Base-by-base conservation (phyloP, 306 rosid species). In the Parietaria judaica region DNA sequence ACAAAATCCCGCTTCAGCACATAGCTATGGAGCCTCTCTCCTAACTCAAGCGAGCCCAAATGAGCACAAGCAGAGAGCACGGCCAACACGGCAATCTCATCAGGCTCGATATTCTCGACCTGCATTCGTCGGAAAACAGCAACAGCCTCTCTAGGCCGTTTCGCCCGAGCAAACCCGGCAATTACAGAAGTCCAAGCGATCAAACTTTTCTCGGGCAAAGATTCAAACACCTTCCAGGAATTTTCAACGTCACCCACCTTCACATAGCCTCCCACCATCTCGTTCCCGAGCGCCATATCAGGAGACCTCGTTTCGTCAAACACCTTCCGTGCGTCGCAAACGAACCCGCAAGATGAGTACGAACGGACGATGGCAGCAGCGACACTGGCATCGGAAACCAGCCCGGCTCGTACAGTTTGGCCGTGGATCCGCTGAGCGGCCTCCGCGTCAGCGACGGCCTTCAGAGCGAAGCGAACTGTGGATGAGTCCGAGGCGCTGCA, bases 31-130 rank as follows among this genome's bases (percentile, higher is more conserved):
- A 87, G 73, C 84, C 91, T 77, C 64, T 76, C 80, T 51, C 95
- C 91, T 31, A 84, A 55, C 48, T 70, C 80, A 34, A 84, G 81
- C 43, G 88, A 82, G n/a, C 95, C 91, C 72, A 84, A 66, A 56
- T 78, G 78, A 34, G 86, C 84, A 78, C 88, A 79, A 3, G 91
- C 95, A 11, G 91, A 87, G 69, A 87, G 84, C 58, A 77, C 80
- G 41, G 77, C 81, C 71, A 87, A 45, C 66, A 84, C 65, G 2
- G 85, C 63, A 36, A 84, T 75, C 57, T 70, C 91, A 63, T 87
- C 95, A 0, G 95, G 84, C 57, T 74, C 69, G 51, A 87, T 84
- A 65, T 80, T 50, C 48, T 76, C 74, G 13, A 81, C 43, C 68
- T 66, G 88, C 95, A 87, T 84, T 68, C 65, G 63, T 58, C 72